Base-by-base conservation (phyloP, 1,284 basidiomycete species). In the Peniophora sp. region DNA sequence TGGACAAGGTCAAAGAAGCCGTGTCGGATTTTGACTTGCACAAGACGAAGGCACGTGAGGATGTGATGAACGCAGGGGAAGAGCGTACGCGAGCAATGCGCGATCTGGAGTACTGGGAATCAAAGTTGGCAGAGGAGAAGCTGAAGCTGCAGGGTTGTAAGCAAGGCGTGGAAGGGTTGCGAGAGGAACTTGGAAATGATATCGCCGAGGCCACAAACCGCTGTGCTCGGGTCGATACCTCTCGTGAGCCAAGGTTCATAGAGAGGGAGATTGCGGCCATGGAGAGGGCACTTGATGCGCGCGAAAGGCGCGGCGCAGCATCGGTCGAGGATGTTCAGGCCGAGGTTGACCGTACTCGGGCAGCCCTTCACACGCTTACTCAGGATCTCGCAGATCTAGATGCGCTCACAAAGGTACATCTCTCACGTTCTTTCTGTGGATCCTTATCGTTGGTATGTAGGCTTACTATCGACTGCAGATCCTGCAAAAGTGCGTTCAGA, bases 281-380 rank as follows among this genome's bases (percentile, higher is more conserved):
- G 2, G 70, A 85, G 56, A 72, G 70, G 24, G 84, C 89, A 0
- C 68, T 95, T 54, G 73, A 78, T 52, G 81, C 83, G 56, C 80
- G 87, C 24, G 85, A 88, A 64, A 80, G 74, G 61, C 75, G 88
- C 47, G 80, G 88, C 52, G 90, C 90, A 3, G 79, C 85, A 3
- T 78, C 81, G 3, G 75, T 92, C 2, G 91, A 93, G 51, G 82
- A 93, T 51, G 79, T 92, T 67, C 75, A 80, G 0, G 70, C 74
- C 18, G 81, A 88, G 55, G 73, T 89, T 44, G 81, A 81, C 61
- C 82, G 77, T 54, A 76, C 82, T 2, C 74, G 75, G 55, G 71
- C 70, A 3, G 75, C 73, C 23, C 62, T 81, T 15, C 74, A 85
- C 5, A 75, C 67, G 17, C 83, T 81, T 0, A 72, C 81, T 57